phyloP scores from a whole-genome alignment of 495 filamentous ascomycete genomes.

The Penicillium longicatenatum region DNA sequence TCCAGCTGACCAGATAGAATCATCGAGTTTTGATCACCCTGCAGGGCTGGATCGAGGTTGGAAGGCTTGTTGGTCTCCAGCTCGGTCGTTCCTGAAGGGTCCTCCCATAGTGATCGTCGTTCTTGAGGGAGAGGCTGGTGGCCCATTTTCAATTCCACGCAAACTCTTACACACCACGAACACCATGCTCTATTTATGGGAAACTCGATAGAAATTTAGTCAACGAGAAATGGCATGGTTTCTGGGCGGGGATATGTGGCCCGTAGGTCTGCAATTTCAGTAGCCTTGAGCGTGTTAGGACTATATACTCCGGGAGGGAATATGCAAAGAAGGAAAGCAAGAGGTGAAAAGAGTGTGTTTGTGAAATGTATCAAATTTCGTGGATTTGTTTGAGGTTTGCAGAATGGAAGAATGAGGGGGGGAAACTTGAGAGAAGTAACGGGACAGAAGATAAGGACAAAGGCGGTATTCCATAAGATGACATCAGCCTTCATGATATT shows the following conservation, averaged over 20 bases:
- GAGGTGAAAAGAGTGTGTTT: neutral
- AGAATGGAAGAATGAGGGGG: neutral
- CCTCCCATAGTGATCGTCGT: neutral
- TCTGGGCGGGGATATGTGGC: neutral
- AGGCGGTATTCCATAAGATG: neutral
- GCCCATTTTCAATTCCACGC: constrained; percentile 8
- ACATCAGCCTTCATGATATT: neutral
- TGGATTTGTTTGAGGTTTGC: neutral
- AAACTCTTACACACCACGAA: neutral
- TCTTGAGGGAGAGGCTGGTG: constrained; percentile 6
- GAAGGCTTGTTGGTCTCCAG: neutral
- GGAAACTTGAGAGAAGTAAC: neutral
- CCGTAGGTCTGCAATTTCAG: neutral
- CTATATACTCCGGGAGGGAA: neutral
- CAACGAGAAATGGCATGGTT: neutral
- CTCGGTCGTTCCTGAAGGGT: neutral
- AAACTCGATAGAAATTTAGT: neutral
- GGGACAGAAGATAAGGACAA: neutral
- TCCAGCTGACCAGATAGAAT: neutral
- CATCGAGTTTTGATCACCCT: neutral
- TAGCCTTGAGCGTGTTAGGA: neutral
- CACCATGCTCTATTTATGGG: constrained; percentile 5
- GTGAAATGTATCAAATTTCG: neutral
- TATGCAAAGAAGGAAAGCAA: neutral
- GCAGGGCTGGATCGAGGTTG: neutral